phyloP scores from a whole-genome alignment of 208 protist species.

The Trypanosomatidae sp. region DNA sequence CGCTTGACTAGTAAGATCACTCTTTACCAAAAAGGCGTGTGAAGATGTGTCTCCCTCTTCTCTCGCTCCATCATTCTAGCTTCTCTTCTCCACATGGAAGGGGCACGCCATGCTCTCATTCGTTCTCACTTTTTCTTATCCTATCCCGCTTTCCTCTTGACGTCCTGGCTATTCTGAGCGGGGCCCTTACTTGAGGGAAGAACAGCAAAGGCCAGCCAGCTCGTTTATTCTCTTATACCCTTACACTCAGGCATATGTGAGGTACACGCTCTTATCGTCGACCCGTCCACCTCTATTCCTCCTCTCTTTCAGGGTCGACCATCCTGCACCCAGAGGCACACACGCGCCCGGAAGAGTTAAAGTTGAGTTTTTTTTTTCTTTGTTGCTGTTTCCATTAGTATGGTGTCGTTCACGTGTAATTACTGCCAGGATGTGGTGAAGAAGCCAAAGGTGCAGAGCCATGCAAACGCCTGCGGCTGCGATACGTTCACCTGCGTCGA shows the following conservation, averaged over 20 bases:
- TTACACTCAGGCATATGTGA: background rate
- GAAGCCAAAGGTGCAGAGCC: slow-evolving; percentile 83
- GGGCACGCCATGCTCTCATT: background rate
- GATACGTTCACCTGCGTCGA: slow-evolving; percentile 85
- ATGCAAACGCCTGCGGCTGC: slow-evolving; percentile 53
- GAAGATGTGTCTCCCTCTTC: background rate
- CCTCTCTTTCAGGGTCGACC: background rate
- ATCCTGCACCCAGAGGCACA: background rate
- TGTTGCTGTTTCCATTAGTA: slow-evolving; percentile 9
- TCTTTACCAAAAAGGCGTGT: background rate
- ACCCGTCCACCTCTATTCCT: background rate
- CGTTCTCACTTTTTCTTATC: background rate
- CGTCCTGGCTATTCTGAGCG: background rate
- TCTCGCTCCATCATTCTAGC: background rate
- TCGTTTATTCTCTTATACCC: background rate
- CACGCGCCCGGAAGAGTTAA: background rate
- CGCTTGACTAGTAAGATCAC: background rate
- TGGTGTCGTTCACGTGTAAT: slow-evolving; percentile 91
- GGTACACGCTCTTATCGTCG: background rate
- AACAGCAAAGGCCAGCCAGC: background rate
- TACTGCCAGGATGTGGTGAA: slow-evolving; percentile 89
- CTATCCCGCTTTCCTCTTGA: background rate
- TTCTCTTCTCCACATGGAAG: background rate
- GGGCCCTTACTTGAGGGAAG: background rate
- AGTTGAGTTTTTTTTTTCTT: background rate